These are phyloP conservation scores for Eragrostis tef DNA, from an alignment of 202 grass and related monocot genomes.

Conservation along the genomic window DNA sequence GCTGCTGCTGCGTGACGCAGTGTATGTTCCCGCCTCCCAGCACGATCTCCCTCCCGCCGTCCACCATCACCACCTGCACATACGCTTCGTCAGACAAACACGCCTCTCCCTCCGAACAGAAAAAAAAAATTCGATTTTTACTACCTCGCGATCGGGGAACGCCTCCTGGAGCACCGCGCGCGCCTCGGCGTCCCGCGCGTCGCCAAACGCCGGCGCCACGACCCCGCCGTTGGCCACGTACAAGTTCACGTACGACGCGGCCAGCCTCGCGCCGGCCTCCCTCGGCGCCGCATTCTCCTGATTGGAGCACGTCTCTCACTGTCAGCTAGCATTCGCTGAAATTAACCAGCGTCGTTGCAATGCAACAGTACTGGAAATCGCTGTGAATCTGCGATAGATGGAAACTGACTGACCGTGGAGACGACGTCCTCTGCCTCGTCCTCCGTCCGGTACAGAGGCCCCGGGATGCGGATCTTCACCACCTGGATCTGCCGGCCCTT, in stretches of 20 bases:
- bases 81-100: background rate
- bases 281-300: constrained; percentile 70
- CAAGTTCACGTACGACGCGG: constrained; percentile 89
- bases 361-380: constrained; percentile 58
- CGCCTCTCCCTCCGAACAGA: too few relatives aligned
- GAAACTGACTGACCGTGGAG: constrained; percentile 44
- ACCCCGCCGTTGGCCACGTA: constrained; percentile 74
- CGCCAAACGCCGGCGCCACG: constrained; percentile 71
- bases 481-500: constrained; percentile 71
- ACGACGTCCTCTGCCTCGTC: constrained; percentile 72
- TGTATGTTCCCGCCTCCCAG: constrained; percentile 90
- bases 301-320: too few relatives aligned
- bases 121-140: too few relatives aligned
- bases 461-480: constrained; percentile 80
- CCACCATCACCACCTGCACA: constrained; percentile 76
- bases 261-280: constrained; percentile 62
- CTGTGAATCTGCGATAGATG: too few relatives aligned
- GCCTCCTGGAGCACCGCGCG: constrained; percentile 54
- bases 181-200: constrained; percentile 62
- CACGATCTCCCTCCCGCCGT: constrained; percentile 81
- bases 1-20: constrained; percentile 96
- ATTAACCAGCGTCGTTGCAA: background rate
- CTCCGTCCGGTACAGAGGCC: constrained; percentile 79
- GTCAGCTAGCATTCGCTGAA: too few relatives aligned
- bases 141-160: constrained; percentile 74